Evolutionary conservation across 2,329 filamentous ascomycete genomes (phyloP).

Genomic region (Fonsecaea erecta): DNA sequence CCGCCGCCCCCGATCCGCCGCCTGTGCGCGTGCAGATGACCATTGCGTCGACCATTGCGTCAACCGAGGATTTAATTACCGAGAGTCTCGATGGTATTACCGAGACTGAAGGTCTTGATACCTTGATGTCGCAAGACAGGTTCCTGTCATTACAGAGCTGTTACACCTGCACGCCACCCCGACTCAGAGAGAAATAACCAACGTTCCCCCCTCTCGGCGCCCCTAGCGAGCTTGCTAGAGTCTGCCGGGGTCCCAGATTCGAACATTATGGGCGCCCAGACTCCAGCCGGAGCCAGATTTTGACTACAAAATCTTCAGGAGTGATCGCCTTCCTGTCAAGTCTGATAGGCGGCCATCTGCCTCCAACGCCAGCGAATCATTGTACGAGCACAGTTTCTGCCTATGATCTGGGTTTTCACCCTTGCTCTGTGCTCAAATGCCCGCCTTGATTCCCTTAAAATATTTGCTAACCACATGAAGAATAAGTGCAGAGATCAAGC

Average conservation of each 20-base stretch:
- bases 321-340: not conserved
- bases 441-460: not conserved
- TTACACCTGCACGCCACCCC: not conserved
- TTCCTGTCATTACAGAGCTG: not conserved
- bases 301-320: too few relatives aligned
- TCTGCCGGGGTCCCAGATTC: constrained; percentile 1
- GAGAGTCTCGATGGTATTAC: not conserved
- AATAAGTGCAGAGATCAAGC: not conserved
- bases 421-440: not conserved
- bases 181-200: not conserved
- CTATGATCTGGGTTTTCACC: not conserved
- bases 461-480: not conserved
- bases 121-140: too few relatives aligned
- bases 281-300: not conserved
- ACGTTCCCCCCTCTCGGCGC: not conserved
- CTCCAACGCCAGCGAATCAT: not conserved
- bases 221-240: not conserved
- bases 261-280: constrained; percentile 10
- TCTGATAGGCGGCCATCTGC: not conserved
- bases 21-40: constrained; percentile 7
- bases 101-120: too few relatives aligned
- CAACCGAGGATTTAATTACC: constrained; percentile 1
- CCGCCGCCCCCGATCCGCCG: constrained; percentile 27
- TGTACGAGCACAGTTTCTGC: not conserved
- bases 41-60: constrained; percentile 19